Conservation (phyloP, 2,329 filamentous ascomycete genomes). For the Grosmannia serpens region DNA sequence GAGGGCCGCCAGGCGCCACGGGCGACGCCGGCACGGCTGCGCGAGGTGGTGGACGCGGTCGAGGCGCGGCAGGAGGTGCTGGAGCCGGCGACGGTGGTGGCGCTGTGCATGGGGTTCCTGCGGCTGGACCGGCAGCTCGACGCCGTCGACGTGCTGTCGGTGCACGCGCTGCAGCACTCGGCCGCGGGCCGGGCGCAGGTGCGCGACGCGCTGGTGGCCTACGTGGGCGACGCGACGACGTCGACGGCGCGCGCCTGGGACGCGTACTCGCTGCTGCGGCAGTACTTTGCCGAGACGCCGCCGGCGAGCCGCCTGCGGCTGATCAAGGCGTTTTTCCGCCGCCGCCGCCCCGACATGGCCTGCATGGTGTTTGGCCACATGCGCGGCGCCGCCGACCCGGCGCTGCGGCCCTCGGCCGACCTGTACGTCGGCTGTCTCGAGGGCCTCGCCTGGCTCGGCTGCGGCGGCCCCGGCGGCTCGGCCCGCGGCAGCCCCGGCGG, state of each 20-base stretch:
- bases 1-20: conserved; percentile 10
- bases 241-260: conserved; percentile 55
- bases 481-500: too few relatives aligned
- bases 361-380: conserved; percentile 84
- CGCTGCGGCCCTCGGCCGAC: conserved; percentile 55
- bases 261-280: conserved; percentile 52
- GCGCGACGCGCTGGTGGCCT: conserved; percentile 53
- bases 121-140: conserved; percentile 66
- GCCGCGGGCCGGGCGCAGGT: conserved; percentile 57
- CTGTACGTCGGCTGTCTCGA: conserved; percentile 72
- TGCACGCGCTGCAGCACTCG: conserved; percentile 60
- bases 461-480: too few relatives aligned
- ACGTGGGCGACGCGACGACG: conserved; percentile 50
- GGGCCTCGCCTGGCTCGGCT: conserved; percentile 49
- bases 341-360: conserved; percentile 72
- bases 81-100: conserved; percentile 61
- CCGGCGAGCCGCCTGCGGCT: conserved; percentile 54
- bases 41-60: conserved; percentile 60
- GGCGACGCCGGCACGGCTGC: conserved; percentile 49
- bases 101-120: conserved; percentile 63
- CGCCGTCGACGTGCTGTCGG: conserved; percentile 69
- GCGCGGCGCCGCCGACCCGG: conserved; percentile 59
- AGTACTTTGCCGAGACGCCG: conserved; percentile 56
- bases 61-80: conserved; percentile 59
- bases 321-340: conserved; percentile 71